Base-by-base conservation (phyloP, 1,139 yeast species). In the Hemisphaericaspora subhashii region DNA sequence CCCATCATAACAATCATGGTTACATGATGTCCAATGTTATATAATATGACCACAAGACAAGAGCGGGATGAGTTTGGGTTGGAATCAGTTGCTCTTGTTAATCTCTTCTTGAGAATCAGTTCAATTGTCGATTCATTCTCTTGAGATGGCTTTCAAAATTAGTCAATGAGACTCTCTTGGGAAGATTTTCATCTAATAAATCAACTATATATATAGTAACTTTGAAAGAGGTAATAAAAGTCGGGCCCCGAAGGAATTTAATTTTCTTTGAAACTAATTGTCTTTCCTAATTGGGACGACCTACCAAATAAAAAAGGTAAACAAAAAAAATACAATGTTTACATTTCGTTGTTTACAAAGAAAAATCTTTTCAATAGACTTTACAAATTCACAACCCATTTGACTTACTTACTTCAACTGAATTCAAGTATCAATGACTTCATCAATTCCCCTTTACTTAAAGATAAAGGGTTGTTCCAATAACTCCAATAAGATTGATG, bases 1-100 rank as follows among this genome's bases (percentile, higher is more conserved):
- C 66, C 68, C 64, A 62, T 58, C 38, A 62, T 47, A 35, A 65
- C 69, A 36, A 64, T 54, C 36, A 58, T 55, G 2, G 65, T 58
- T n/a, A 50, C 47, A 39, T 54, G 51, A 11, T 46, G 44, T 26
- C 51, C 53, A 28, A 51, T 51, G 25, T 50, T 48, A 39, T 47
- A 53, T 18, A 65, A 45, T 4, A 58, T 54, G 5, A 64, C 44
- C 7, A 65, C 52, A 38, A 65, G 50, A 41, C 66, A 59, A 4
- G 66, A 55, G 31, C 66, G 48, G 22, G 62, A 56, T 10, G 66
- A 56, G 25, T 47, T 49, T 2, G 45, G 37, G 33, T 59, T 60
- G 40, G 48, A 50, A 6, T 48, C 40, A 3, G 66, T 60, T 12
- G 48, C 40, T 23, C 43, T 39, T 3, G 62, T 60, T 9, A 51